These are phyloP conservation scores for Escovopsis weberi DNA, from an alignment of 2,329 filamentous ascomycete species.

Conservation along the genomic window DNA sequence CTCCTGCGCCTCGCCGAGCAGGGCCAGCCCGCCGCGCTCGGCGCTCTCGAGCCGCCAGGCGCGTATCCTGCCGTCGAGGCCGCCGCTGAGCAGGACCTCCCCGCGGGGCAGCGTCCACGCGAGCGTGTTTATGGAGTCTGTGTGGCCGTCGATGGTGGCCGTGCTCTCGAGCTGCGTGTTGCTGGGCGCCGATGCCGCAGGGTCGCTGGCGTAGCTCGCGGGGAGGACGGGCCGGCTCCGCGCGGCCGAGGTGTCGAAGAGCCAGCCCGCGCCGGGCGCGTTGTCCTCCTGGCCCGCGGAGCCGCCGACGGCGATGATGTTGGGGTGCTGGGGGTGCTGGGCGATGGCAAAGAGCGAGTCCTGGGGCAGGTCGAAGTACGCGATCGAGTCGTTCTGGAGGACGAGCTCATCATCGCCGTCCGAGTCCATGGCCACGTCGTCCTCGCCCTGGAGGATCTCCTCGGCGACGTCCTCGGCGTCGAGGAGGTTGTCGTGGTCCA, in stretches of 20 bases:
- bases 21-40: constrained; percentile 34
- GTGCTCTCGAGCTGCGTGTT: constrained; percentile 48
- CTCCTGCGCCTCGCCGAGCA: constrained; percentile 68
- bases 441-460: constrained; percentile 51
- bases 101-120: constrained; percentile 72
- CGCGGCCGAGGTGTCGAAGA: constrained; percentile 61
- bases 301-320: constrained; percentile 77
- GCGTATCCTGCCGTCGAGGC: constrained; percentile 70
- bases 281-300: constrained; percentile 44
- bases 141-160: constrained; percentile 74
- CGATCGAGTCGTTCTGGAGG: constrained; percentile 81
- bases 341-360: constrained; percentile 93
- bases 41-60: constrained; percentile 45
- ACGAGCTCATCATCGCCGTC: constrained; percentile 62
- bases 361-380: constrained; percentile 80
- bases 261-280: constrained; percentile 64
- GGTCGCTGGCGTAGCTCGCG: constrained; percentile 55
- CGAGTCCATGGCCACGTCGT: constrained; percentile 75
- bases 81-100: constrained; percentile 73
- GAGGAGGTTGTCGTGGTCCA: constrained; percentile 47
- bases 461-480: constrained; percentile 66
- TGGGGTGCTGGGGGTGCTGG: constrained; percentile 67
- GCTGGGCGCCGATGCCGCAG: constrained; percentile 30
- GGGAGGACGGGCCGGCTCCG: constrained; percentile 56
- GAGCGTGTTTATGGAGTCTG: constrained; percentile 78